Percentiles rank a stretch among this genome's conserved stretches.
These are phyloP conservation scores for Gyromitra esculenta DNA, from an alignment of 2,329 filamentous ascomycete genomes.

Conservation along the genomic window DNA sequence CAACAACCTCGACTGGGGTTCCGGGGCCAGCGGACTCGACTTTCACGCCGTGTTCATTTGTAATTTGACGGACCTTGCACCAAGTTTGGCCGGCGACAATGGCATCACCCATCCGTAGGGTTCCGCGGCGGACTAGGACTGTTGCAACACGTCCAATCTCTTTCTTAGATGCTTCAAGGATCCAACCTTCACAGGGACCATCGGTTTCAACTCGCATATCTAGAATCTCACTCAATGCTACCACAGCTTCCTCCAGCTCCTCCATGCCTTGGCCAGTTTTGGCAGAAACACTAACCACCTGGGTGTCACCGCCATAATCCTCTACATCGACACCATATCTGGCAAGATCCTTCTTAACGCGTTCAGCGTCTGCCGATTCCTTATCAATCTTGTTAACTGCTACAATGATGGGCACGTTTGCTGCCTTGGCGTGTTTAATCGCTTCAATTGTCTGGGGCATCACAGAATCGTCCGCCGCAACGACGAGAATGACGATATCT, in stretches of 20 bases:
- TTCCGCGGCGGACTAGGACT: conserved; percentile 86
- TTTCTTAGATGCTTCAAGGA: conserved; percentile 91
- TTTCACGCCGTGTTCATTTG: conserved; percentile 81
- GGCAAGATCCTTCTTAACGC: conserved; percentile 87
- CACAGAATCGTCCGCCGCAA: conserved; percentile 95
- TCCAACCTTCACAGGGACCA: conserved; percentile 87
- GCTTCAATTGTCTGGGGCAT: conserved; percentile 97
- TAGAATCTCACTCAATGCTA: conserved; percentile 86
- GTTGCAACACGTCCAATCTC: conserved; percentile 80
- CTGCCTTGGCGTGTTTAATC: conserved; percentile 87
- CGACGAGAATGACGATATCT: conserved; percentile 94
- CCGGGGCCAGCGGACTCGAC: conserved; percentile 82
- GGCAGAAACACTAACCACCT: conserved; percentile 89
- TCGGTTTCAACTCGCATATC: conserved; percentile 84
- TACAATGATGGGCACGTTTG: conserved; percentile 93
- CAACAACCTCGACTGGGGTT: conserved; percentile 88
- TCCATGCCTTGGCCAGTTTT: conserved; percentile 93
- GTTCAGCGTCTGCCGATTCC: conserved; percentile 78
- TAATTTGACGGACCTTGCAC: conserved; percentile 83
- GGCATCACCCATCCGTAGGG: conserved; percentile 79
- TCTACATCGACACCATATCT: conserved; percentile 88
- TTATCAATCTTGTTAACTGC: conserved; percentile 98
- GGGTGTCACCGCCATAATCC: conserved; percentile 92
- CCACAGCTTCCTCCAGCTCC: conserved; percentile 88
- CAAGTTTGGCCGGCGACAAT: conserved; percentile 90